Base-by-base conservation (phyloP, 371 early-diverging fungal species). In the Mortierella sp. region DNA sequence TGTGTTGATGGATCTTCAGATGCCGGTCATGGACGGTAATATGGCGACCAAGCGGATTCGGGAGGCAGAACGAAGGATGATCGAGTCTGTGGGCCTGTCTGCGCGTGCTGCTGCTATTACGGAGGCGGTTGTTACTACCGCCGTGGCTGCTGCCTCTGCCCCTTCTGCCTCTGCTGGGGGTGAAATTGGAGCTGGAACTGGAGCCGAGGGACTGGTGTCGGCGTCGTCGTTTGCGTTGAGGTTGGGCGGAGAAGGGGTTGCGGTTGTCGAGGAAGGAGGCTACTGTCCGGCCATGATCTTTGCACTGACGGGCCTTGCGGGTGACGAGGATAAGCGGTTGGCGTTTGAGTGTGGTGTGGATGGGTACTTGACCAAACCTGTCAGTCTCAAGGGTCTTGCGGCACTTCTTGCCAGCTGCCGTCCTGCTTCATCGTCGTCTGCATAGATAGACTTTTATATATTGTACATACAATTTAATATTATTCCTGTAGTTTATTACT, bases 11-110 rank as follows among this genome's bases (percentile, higher is more conserved):
- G 88, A 88, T 55, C 73, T 88, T 9, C 87, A 88, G 75, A 88
- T 88, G 88, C 88, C 88, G 0, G 78, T 88, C 9, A 88, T 88
- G 88, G 84, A 88, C 69, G 88, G 88, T 5, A 83, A 88, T 51
- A 50, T 81, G 71, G 88, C 88, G 31, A 88, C 87, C 5, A 77
- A 81, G n/a, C 82, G 75, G 64, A 88, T 88, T 24, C 82, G 88
- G 16, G 83, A 84, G 64, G 77, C 82, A 59, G 88, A 88, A 51
- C 77, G 54, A 57, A 46, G 71, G 24, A 55, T 77, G 72, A 74
- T 71, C 31, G 67, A 74, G 55, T 37, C 79, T 37, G 53, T 75
- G 51, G 71, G 72, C 1, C 57, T 73, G 16, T 37, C 40, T 24
- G 46, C 19, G 16, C 71, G 43, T 28, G 50, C 71, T 16, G n/a